Evolutionary conservation across 257 asterid species (phyloP).

Genomic region (Plectranthus barbatus): DNA sequence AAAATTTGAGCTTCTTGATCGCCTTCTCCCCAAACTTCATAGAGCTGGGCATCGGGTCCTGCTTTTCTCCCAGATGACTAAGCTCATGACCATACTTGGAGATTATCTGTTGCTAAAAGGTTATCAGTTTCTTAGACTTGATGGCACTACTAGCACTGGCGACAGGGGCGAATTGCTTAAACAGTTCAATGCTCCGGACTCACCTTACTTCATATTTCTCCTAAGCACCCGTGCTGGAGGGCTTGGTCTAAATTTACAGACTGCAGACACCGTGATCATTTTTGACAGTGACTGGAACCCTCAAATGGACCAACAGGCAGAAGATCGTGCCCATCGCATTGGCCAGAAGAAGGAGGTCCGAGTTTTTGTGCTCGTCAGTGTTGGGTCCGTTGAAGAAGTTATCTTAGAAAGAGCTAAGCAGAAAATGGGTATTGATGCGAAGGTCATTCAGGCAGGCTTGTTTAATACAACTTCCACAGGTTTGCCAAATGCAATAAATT

Average conservation of each 20-base stretch:
- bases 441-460: constrained; percentile 97
- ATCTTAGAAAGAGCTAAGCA: constrained; percentile 96
- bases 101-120: constrained; percentile 71
- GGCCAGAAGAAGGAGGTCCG: constrained; percentile 98
- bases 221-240: constrained; percentile 99
- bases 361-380: constrained; percentile 93
- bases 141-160: constrained; percentile 87
- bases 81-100: constrained; percentile 90
- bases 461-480: constrained; percentile 99
- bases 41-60: constrained; percentile 88
- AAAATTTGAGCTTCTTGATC: constrained; percentile 93
- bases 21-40: constrained; percentile 85
- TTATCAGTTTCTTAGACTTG: constrained; percentile 78
- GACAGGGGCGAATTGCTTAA: constrained; percentile 74
- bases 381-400: constrained; percentile 95
- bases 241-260: constrained; percentile 88
- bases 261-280: constrained; percentile 92
- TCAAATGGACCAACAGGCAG: constrained; percentile 99
- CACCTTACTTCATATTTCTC: constrained; percentile 92
- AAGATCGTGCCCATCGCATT: constrained; percentile 97
- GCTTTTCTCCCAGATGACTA: constrained; percentile 97
- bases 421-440: constrained; percentile 98
- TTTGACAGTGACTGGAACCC: constrained; percentile 99
- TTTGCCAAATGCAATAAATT: constrained; percentile 25
- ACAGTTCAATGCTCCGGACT: constrained; percentile 86